Evolutionary conservation across 106 monocot species (phyloP).

Genomic region (Hemerocallis citrina): DNA sequence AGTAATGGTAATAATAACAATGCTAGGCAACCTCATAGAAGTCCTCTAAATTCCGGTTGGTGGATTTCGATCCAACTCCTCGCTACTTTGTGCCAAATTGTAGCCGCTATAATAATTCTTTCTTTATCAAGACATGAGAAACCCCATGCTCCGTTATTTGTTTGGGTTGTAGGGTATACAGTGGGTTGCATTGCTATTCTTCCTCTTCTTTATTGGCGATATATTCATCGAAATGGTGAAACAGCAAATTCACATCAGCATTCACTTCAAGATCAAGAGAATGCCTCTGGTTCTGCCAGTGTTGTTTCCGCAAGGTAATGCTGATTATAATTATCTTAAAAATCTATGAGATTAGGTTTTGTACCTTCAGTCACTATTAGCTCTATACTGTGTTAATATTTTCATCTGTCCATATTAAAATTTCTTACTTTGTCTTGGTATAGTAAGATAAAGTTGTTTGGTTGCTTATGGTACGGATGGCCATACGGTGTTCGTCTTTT

Average conservation of each 20-base stretch:
- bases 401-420: too few relatives aligned
- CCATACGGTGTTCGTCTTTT: too few relatives aligned
- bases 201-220: slow-evolving; percentile 73
- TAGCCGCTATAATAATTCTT: slow-evolving; percentile 49
- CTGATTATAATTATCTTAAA: too few relatives aligned
- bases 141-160: slow-evolving; percentile 52
- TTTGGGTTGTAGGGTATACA: slow-evolving; percentile 54
- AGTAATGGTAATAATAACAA: slow-evolving; percentile 36
- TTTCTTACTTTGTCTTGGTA: too few relatives aligned
- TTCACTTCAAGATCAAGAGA: slow-evolving; percentile 23
- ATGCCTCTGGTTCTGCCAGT: too few relatives aligned
- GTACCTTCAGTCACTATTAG: too few relatives aligned
- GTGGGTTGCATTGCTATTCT: slow-evolving; percentile 36
- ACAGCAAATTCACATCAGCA: slow-evolving; percentile 11
- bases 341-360: too few relatives aligned
- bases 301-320: too few relatives aligned
- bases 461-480: too few relatives aligned
- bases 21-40: slow-evolving; percentile 44
- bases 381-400: too few relatives aligned
- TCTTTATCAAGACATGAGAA: slow-evolving; percentile 52
- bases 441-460: too few relatives aligned
- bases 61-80: slow-evolving; percentile 63
- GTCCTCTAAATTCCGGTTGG: slow-evolving; percentile 55
- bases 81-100: slow-evolving; percentile 50
- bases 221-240: slow-evolving; percentile 35